A percentile compares a stretch with the other conserved stretches of the same genome.
Evolutionary conservation across 768 basidiomycete genomes (phyloP).

Genomic region (Tephrocybe sp.): DNA sequence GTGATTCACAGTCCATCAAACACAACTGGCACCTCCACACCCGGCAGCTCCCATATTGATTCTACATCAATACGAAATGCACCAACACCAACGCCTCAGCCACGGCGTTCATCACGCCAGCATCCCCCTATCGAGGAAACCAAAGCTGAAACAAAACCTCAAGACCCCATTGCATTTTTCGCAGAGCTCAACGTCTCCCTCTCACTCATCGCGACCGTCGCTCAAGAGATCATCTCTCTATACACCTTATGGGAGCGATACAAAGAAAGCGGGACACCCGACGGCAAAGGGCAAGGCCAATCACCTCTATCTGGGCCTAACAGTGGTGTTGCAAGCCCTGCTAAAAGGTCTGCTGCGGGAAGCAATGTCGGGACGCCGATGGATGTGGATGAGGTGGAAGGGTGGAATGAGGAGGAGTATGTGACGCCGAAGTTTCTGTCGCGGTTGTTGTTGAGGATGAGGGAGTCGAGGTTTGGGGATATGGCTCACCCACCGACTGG

Average conservation of each 20-base stretch:
- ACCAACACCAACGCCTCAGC: conserved; percentile 30
- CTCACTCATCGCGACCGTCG: conserved; percentile 75
- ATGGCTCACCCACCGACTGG: conserved; percentile 47
- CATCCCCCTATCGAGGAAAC: conserved; percentile 20
- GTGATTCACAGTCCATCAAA: conserved; percentile 65
- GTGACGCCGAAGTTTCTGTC: conserved; percentile 63
- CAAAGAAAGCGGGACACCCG: conserved; percentile 55
- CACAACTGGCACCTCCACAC: conserved; percentile 22
- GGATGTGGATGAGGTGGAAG: conserved; percentile 19
- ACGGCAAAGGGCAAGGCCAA: conserved; percentile 20
- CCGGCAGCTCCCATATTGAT: conserved; percentile 9
- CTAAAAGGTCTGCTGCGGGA: conserved; percentile 25
- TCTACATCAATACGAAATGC: neutral
- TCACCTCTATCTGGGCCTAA: conserved; percentile 24
- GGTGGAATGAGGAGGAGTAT: conserved; percentile 26
- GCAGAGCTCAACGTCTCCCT: conserved; percentile 84
- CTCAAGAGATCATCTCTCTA: conserved; percentile 87
- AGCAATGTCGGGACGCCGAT: conserved; percentile 29
- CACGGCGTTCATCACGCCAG: conserved; percentile 56
- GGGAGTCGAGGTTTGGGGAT: conserved; percentile 61
- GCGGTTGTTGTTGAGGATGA: conserved; percentile 59
- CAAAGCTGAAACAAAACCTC: conserved; percentile 34
- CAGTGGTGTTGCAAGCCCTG: conserved; percentile 20
- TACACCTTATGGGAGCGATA: conserved; percentile 90
- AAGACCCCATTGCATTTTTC: conserved; percentile 80